Evolutionary conservation across 352 stramenopile genomes (phyloP).

Genomic region (Pythium dissotocum): DNA sequence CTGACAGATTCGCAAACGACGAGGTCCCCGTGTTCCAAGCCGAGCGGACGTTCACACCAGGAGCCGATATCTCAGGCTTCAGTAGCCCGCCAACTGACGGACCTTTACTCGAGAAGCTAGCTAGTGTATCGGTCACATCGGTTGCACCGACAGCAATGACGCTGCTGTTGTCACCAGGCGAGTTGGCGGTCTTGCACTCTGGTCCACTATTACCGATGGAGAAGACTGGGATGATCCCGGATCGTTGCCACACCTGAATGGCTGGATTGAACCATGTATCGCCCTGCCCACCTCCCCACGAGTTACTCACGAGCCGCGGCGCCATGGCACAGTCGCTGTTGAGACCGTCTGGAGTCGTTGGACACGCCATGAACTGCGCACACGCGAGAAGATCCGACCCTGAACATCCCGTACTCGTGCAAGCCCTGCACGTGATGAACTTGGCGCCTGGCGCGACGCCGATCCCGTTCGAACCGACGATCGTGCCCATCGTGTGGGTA

Average conservation of each 20-base stretch:
- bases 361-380: constrained; percentile 30
- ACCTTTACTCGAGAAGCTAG: constrained; percentile 10
- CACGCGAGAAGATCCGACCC: constrained; percentile 26
- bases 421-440: constrained; percentile 31
- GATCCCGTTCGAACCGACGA: constrained; percentile 11
- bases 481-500: constrained; percentile 14
- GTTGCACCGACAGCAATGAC: constrained; percentile 32
- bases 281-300: constrained; percentile 18
- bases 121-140: constrained; percentile 18
- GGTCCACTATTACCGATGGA: constrained; percentile 27
- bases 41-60: constrained; percentile 14
- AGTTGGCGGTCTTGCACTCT: constrained; percentile 10
- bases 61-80: constrained; percentile 23
- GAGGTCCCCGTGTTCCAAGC: constrained; percentile 4
- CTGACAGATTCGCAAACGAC: constrained; percentile 6
- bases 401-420: constrained; percentile 15
- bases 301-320: constrained; percentile 27
- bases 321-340: constrained; percentile 28
- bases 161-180: constrained; percentile 24
- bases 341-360: constrained; percentile 13
- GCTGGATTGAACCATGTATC: constrained; percentile 14
- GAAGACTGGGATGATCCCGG: constrained; percentile 32
- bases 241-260: constrained; percentile 21
- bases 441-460: constrained; percentile 20
- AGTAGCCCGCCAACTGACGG: constrained; percentile 10